Evolutionary conservation across 2,329 filamentous ascomycete species (phyloP).

Genomic region (Aspergillus proliferans): DNA sequence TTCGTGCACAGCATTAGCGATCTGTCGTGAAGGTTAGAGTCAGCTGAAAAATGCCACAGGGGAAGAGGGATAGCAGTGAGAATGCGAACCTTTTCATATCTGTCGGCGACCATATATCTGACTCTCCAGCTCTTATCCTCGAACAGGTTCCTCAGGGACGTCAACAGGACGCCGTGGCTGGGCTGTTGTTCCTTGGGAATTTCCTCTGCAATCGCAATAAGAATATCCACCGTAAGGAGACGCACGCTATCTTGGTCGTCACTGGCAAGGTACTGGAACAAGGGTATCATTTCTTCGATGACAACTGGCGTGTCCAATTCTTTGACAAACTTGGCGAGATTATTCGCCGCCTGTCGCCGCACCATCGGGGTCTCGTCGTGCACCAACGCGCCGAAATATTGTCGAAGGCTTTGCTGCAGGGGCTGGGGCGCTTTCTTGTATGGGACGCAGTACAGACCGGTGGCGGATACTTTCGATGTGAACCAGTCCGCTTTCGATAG

Average conservation of each 20-base stretch:
- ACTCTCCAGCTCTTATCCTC: conserved; percentile 99
- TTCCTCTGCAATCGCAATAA: conserved; percentile 93
- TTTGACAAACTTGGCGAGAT: conserved; percentile 95
- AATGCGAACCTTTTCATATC: conserved; percentile 79
- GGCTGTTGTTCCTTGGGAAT: conserved; percentile 97
- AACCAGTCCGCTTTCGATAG: conserved; percentile 99
- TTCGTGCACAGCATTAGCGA: conserved; percentile 96
- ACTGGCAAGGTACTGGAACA: conserved; percentile 92
- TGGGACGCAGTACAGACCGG: conserved; percentile 86
- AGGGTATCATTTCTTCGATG: conserved; percentile 97
- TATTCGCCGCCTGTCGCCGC: conserved; percentile 89
- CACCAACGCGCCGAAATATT: conserved; percentile 87
- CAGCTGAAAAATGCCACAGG: neutral
- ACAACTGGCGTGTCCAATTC: conserved; percentile 88
- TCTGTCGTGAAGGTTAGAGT: conserved; percentile 48
- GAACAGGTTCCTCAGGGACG: conserved; percentile 84
- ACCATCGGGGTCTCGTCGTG: conserved; percentile 99
- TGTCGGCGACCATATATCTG: conserved; percentile 97
- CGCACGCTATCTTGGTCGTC: conserved; percentile 98
- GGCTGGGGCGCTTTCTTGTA: conserved; percentile 84
- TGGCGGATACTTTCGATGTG: conserved; percentile 97
- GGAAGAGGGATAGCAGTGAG: neutral
- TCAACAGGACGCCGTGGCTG: conserved; percentile 87
- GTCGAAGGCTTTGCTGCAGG: conserved; percentile 85
- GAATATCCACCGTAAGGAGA: conserved; percentile 88